Evolutionary conservation across 1,284 basidiomycete species (phyloP), one percentile per base, ranked within the genome.

Genomic region (Agaricales sp.): DNA sequence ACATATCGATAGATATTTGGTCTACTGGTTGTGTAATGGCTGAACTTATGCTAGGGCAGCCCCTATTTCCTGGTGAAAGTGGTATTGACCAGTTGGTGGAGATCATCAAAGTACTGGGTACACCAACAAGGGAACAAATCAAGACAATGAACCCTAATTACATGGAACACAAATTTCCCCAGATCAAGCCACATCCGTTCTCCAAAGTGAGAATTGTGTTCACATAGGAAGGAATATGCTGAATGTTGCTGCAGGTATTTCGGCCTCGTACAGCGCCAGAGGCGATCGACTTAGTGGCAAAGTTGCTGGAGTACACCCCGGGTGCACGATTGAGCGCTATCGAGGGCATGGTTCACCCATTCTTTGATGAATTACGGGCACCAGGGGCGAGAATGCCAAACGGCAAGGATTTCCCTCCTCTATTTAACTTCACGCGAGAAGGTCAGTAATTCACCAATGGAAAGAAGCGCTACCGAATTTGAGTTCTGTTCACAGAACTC

Each of bases 121-220:
- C 96, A 19, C 95, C 95, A 0, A 95, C 95, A 51, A 77, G 95
- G 58, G 96, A 99, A 65, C 96, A 99, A 70, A 99, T 99, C 80
- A 98, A 98, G 85, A 98, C 96, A 58, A 99, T 99, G 95, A 99
- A 99, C 70, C 95, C 96, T 47, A 95, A 95, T 73, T 99, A 99
- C 73, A 99, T 99, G 96, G 96, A 99, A 67, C 95, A 99, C 82
- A 98, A 98, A 69, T 99, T 99, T 77, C 95, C 95, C 4, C 95
- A 99, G 70, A 99, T 99, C 75, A 95, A 96, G 67, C 92, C 94
- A 35, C 91, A 96, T 64, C 91, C 92, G 1, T 94, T 94, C 75
- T 87, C 84, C 61, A 94, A 94, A 79, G 87, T 86, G n/a, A n/a
- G n/a, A n/a, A n/a, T n/a, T n/a, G 55, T 30, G 67, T 62, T 35